phyloP scores from a whole-genome alignment of 176 grass and related monocot genomes.

The Canna indica region DNA sequence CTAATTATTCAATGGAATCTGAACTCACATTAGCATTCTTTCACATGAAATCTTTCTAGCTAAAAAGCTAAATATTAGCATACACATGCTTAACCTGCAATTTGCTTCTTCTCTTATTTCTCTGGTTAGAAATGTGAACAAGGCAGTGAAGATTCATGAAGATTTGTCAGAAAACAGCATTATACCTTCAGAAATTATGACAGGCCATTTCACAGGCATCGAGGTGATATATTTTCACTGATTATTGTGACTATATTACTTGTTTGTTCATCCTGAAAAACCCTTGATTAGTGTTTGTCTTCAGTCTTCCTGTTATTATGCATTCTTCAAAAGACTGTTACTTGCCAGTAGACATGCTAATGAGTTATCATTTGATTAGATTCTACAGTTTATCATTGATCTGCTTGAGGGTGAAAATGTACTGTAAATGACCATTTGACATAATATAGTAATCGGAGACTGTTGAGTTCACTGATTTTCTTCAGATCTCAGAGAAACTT shows the following conservation, averaged over 20 bases:
- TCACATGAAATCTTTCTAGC: background rate
- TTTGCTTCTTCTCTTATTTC: slow-evolving; percentile 66
- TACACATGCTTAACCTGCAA: slow-evolving; percentile 30
- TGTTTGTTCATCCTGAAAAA: slow-evolving; percentile 6
- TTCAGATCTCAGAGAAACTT: too few species aligned
- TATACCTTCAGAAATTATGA: slow-evolving; percentile 55
- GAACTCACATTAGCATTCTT: background rate
- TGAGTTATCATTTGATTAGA: background rate
- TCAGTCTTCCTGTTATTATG: background rate
- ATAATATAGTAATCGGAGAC: too few species aligned
- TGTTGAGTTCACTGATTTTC: too few species aligned
- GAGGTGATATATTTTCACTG: slow-evolving; percentile 46
- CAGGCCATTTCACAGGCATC: slow-evolving; percentile 69
- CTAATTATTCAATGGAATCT: background rate
- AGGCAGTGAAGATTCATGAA: slow-evolving; percentile 54
- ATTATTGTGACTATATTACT: background rate
- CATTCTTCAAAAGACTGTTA: background rate
- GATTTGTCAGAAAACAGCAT: slow-evolving; percentile 44
- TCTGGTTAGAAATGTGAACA: slow-evolving; percentile 54
- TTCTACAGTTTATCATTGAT: too few species aligned
- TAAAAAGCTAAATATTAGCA: background rate
- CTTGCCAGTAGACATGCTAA: background rate
- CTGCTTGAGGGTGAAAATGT: too few species aligned
- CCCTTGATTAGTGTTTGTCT: background rate
- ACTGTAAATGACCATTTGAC: too few species aligned